A percentile compares a stretch with the other conserved stretches of the same genome.
These are phyloP conservation scores for Malus hybrid DNA, from an alignment of 331 rosid genomes.

Conservation along the genomic window DNA sequence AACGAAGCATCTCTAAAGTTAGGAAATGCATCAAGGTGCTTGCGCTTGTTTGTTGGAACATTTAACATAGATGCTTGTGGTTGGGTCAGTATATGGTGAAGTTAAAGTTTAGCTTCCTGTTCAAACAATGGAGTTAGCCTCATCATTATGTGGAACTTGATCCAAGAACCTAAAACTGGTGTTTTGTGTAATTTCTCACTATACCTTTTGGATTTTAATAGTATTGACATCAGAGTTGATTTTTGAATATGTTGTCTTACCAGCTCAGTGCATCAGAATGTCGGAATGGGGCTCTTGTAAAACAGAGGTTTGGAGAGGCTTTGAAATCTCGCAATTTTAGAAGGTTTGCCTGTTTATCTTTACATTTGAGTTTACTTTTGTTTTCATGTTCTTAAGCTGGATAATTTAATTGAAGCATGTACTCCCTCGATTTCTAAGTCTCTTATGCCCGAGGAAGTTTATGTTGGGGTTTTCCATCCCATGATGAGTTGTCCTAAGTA, in stretches of 20 bases:
- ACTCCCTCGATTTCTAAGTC: no score
- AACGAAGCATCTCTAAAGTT: not conserved
- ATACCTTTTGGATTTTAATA: not conserved
- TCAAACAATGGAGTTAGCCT: not conserved
- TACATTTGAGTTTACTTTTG: not conserved
- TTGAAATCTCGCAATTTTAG: conserved; percentile 53
- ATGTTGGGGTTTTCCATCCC: no score
- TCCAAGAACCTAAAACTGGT: not conserved
- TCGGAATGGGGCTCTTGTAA: conserved; percentile 69
- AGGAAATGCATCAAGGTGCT: not conserved
- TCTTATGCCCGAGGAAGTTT: no score
- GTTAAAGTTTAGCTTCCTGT: not conserved
- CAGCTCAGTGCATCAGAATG: conserved; percentile 84
- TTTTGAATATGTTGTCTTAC: conserved; percentile 15
- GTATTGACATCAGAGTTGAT: not conserved
- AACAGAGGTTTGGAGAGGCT: conserved; percentile 67
- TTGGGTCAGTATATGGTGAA: not conserved
- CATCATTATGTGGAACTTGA: not conserved
- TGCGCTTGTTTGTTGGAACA: not conserved
- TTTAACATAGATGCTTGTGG: not conserved
- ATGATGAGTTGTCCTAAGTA: no score
- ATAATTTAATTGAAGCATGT: not conserved
- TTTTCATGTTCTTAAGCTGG: not conserved
- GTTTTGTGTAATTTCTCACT: not conserved
- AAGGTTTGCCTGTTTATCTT: conserved; percentile 43